Conservation (phyloP, 306 rosid species). For the Citrullus colocynthis region DNA sequence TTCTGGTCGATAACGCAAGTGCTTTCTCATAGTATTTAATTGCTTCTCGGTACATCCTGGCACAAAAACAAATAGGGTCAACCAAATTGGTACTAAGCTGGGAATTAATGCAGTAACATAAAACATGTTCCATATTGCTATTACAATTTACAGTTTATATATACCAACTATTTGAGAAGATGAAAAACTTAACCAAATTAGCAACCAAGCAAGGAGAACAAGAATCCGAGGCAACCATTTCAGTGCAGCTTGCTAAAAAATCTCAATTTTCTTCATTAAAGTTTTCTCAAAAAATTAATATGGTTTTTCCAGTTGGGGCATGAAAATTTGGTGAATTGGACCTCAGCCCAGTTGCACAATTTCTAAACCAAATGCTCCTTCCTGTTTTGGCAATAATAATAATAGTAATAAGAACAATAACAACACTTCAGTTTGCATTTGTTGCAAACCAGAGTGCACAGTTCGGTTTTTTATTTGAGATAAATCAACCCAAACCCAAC, state of each 20-base stretch:
- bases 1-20: slow-evolving; percentile 67
- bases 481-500: not conserved
- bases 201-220: not conserved
- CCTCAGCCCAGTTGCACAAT: not conserved
- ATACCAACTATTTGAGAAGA: not conserved
- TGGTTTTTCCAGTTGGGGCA: not conserved
- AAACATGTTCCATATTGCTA: not conserved
- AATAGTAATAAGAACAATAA: not conserved
- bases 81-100: not conserved
- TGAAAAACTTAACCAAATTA: not conserved
- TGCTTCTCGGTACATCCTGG: slow-evolving; percentile 72
- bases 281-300: not conserved
- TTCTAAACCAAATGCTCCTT: not conserved
- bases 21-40: slow-evolving; percentile 81
- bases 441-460: not conserved
- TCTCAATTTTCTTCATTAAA: not conserved
- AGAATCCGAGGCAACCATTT: not conserved
- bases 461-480: not conserved
- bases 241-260: not conserved
- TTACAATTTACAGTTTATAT: not conserved
- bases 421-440: not conserved
- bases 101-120: not conserved
- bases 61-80: slow-evolving; percentile 17
- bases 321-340: not conserved
- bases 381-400: not conserved